phyloP scores from a whole-genome alignment of 306 rosid species.

The Oxytropis ochrocephala region DNA sequence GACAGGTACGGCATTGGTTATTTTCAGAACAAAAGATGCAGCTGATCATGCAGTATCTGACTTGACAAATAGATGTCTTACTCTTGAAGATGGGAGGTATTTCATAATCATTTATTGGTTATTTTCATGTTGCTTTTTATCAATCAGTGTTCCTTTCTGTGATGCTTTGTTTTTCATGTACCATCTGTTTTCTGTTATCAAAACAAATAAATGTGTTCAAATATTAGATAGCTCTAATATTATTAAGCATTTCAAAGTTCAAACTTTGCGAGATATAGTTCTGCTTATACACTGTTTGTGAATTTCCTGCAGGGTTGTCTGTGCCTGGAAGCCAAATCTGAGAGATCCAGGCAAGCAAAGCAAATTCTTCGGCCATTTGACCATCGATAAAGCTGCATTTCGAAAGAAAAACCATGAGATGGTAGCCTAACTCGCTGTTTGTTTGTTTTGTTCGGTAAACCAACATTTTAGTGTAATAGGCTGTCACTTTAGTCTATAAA shows the following conservation, averaged over 20 bases:
- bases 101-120: background rate
- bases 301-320: constrained; percentile 27
- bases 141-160: background rate
- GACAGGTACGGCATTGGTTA: constrained; percentile 60
- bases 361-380: constrained; percentile 35
- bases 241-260: background rate
- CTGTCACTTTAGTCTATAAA: too few species aligned
- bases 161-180: background rate
- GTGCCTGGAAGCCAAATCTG: constrained; percentile 27
- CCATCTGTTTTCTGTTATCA: background rate
- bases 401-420: constrained; percentile 31
- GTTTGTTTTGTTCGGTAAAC: background rate
- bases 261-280: background rate
- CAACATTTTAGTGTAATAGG: too few species aligned
- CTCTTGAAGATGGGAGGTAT: constrained; percentile 54
- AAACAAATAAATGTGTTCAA: background rate
- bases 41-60: constrained; percentile 36
- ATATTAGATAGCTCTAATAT: background rate
- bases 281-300: background rate
- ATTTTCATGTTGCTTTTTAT: background rate
- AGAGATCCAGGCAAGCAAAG: constrained; percentile 14
- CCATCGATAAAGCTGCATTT: background rate
- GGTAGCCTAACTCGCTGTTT: constrained; percentile 24
- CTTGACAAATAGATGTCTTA: constrained; percentile 43
- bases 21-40: constrained; percentile 45